Evolutionary conservation across 2,329 filamentous ascomycete genomes (phyloP).

Genomic region (Colletotrichum sublineola): DNA sequence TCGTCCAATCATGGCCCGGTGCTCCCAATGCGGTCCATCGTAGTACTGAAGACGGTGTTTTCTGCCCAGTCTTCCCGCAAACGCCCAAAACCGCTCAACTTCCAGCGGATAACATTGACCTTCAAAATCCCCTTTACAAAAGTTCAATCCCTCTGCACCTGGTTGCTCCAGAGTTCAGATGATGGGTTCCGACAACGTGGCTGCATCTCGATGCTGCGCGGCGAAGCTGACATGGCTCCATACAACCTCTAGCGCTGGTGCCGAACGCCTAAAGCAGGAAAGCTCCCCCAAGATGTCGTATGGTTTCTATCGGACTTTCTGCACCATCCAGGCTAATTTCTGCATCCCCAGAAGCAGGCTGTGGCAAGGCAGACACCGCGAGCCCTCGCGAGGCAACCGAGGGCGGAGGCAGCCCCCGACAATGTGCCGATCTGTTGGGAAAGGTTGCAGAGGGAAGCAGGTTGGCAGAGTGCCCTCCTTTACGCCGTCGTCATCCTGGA

Average conservation of each 20-base stretch:
- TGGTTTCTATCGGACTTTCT: background rate
- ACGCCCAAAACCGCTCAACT: background rate
- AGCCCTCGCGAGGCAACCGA: background rate
- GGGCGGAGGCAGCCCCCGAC: background rate
- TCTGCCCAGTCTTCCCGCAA: background rate
- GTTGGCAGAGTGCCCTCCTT: background rate
- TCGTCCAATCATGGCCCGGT: background rate
- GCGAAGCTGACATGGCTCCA: background rate
- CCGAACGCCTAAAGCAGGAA: background rate
- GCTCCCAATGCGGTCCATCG: too few species aligned
- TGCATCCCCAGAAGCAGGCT: slow-evolving; percentile 6
- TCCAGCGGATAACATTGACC: background rate
- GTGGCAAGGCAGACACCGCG: background rate
- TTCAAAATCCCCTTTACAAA: background rate
- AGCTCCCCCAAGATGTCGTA: background rate
- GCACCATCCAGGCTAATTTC: background rate
- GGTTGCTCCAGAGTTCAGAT: background rate
- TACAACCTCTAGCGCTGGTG: background rate
- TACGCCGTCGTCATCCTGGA: background rate
- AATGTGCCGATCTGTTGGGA: background rate
- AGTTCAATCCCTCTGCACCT: fast-evolving
- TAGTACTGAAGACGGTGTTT: background rate
- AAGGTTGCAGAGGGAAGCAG: background rate
- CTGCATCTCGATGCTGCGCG: background rate
- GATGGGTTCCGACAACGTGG: background rate